phyloP scores from a whole-genome alignment of 306 rosid species.

The Rubus idaeus region DNA sequence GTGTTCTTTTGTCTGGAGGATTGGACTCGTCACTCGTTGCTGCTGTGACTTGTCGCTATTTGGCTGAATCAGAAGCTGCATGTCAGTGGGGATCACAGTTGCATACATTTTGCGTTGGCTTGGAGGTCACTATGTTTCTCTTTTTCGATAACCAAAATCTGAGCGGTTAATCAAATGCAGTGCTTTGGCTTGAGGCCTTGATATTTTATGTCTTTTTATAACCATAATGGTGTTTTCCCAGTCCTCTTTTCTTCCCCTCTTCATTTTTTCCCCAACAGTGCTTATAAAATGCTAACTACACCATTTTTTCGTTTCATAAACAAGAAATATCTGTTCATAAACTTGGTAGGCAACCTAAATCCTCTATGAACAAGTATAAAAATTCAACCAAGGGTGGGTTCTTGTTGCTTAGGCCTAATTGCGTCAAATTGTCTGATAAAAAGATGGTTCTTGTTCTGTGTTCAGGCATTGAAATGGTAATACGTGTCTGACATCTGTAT shows the following conservation, averaged over 20 bases:
- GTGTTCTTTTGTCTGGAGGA: conserved; percentile 95
- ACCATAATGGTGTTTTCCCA: not conserved
- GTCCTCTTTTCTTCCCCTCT: not conserved
- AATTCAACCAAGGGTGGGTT: conserved; percentile 3
- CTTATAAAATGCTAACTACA: not conserved
- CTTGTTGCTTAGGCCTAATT: not conserved
- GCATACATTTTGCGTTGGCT: conserved; percentile 90
- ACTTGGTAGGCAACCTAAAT: not conserved
- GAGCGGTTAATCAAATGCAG: not conserved
- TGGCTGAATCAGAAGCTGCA: conserved; percentile 65
- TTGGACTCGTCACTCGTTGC: conserved; percentile 98
- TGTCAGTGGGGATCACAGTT: conserved; percentile 93
- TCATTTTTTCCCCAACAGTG: not conserved
- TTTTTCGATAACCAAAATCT: not conserved
- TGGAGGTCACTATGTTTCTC: conserved; percentile 51
- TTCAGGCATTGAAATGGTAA: not conserved
- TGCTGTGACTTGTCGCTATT: conserved; percentile 70
- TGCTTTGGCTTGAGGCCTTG: not conserved
- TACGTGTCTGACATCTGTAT: not conserved
- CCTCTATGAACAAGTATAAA: not conserved
- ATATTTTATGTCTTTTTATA: not conserved
- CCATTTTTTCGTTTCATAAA: not conserved
- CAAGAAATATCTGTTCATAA: not conserved
- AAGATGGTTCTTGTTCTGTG: not conserved
- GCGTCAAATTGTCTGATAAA: not conserved